Evolutionary conservation across 1,139 yeast genomes (phyloP).

Genomic region (Lodderomyces parapsilosis): DNA sequence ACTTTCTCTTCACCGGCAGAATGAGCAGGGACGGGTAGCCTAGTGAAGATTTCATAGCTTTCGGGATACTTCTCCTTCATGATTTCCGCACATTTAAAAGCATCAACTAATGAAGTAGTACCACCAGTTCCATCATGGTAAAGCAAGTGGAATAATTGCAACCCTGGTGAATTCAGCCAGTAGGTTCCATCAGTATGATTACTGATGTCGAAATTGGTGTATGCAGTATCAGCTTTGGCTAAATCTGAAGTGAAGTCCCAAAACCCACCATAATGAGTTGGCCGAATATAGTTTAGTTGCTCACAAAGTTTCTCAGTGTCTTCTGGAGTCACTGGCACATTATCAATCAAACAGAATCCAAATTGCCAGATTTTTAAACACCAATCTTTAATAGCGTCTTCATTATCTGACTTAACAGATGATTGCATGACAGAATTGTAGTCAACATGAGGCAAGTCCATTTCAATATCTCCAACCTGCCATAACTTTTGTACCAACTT

Average conservation of each 20-base stretch:
- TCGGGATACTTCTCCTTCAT: slow-evolving; percentile 52
- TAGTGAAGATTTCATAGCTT: slow-evolving; percentile 52
- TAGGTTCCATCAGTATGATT: slow-evolving; percentile 79
- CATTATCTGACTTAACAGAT: slow-evolving; percentile 25
- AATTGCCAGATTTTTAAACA: slow-evolving; percentile 54
- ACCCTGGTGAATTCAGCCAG: slow-evolving; percentile 76
- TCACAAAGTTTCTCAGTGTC: slow-evolving; percentile 62
- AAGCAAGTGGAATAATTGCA: slow-evolving; percentile 69
- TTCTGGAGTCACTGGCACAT: slow-evolving; percentile 62
- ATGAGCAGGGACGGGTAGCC: slow-evolving; percentile 66
- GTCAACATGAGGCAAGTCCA: slow-evolving; percentile 52
- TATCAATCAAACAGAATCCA: slow-evolving; percentile 65
- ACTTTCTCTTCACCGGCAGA: slow-evolving; percentile 73
- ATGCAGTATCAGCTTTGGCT: slow-evolving; percentile 72
- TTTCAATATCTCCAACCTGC: slow-evolving; percentile 47
- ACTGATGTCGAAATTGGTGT: slow-evolving; percentile 66
- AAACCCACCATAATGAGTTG: slow-evolving; percentile 79
- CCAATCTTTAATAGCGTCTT: slow-evolving; percentile 57
- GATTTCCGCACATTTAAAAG: slow-evolving; percentile 59
- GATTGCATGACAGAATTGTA: slow-evolving; percentile 46
- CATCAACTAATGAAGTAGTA: slow-evolving; percentile 68
- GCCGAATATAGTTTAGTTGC: slow-evolving; percentile 61
- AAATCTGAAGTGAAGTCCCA: slow-evolving; percentile 80
- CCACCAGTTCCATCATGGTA: slow-evolving; percentile 74
- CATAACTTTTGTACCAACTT: slow-evolving; percentile 38